Base-by-base conservation (phyloP, 2,329 filamentous ascomycete genomes). In the Hypomyces perniciosus region DNA sequence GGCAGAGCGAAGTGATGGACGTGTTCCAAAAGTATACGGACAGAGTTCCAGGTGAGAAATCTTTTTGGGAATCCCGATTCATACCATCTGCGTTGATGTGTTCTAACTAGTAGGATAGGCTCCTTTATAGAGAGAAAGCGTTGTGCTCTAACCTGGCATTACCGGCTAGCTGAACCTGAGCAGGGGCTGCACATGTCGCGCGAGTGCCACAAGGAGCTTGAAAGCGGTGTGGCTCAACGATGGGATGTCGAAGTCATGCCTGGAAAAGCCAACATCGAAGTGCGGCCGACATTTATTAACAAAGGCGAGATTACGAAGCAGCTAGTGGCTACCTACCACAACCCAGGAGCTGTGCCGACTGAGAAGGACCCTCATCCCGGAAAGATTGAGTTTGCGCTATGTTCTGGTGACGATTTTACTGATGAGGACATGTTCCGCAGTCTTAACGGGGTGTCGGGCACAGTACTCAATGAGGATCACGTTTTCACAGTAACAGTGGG, bases 391-490 rank as follows among this genome's bases (percentile, higher is more conserved):
- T 96, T 97, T 63, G 84, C 95, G 8, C 77, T 97, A 46, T 99
- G 93, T 68, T 73, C 91, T 54, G 93, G 93, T 39, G 93, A 99
- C 68, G 93, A 99, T 64, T 95, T 93, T 60, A 99, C 93, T 5
- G 93, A 99, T 65, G 93, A 99, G 78, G 92, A 95, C 85, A 84
- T 85, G 82, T 97, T 97, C 81, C 87, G 89, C 50, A 85, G 90
- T 10, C 78, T 97, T 41, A 83, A 83, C 61, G 74, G 72, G 1
- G 66, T 79, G 4, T 77, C 74, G 2, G 77, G 72, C 67, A 78
- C 62, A 64, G 84, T 70, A 68, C 78, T 63, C 56, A 70, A 69
- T 65, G 56, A 64, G 12, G 73, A 89, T 34, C 81, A 90, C 62
- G 81, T 95, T 56, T 97, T 95, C 70, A 89, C 90, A 2, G 89